Evolutionary conservation across 805 yeast genomes (phyloP).

Genomic region (Clavispora fructus): DNA sequence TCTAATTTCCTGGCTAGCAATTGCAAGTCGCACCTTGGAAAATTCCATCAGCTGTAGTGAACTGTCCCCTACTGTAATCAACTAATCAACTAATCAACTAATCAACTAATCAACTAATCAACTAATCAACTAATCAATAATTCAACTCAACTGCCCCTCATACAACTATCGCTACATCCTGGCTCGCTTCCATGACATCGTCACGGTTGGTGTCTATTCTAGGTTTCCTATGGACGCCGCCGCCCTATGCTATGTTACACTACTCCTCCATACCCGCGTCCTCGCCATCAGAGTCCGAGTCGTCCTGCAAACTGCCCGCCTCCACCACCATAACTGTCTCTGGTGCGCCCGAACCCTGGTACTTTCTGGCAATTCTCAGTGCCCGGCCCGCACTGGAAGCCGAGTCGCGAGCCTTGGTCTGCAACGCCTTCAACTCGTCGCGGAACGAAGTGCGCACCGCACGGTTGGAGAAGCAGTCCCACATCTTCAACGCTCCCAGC

Average conservation of each 20-base stretch:
- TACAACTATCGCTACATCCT: no score
- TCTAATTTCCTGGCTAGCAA: no score
- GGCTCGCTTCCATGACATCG: no score
- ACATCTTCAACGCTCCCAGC: slow-evolving; percentile 75
- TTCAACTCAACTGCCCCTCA: no score
- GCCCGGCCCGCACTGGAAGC: slow-evolving; percentile 54
- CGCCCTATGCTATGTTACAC: slow-evolving; percentile 1
- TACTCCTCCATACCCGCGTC: slow-evolving; percentile 19
- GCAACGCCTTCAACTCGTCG: slow-evolving; percentile 50
- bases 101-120: no score
- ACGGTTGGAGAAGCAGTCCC: slow-evolving; percentile 85
- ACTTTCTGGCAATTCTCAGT: slow-evolving; percentile 74
- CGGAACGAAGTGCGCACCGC: slow-evolving; percentile 70
- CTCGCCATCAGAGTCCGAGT: slow-evolving; percentile 55
- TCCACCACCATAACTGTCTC: slow-evolving; percentile 63
- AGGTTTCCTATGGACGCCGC: neutral
- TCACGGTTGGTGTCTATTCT: neutral
- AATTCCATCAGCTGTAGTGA: no score
- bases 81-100: no score
- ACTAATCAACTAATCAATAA: no score
- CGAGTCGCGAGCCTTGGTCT: slow-evolving; percentile 51
- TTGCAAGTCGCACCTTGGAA: no score
- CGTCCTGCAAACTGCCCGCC: slow-evolving; percentile 51
- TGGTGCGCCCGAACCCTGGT: slow-evolving; percentile 37
- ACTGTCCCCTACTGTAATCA: no score